Percentiles rank a stretch among this genome's conserved stretches.
These are phyloP conservation scores for Silene latifolia DNA, from an alignment of 148 eudicot genomes.

Conservation along the genomic window DNA sequence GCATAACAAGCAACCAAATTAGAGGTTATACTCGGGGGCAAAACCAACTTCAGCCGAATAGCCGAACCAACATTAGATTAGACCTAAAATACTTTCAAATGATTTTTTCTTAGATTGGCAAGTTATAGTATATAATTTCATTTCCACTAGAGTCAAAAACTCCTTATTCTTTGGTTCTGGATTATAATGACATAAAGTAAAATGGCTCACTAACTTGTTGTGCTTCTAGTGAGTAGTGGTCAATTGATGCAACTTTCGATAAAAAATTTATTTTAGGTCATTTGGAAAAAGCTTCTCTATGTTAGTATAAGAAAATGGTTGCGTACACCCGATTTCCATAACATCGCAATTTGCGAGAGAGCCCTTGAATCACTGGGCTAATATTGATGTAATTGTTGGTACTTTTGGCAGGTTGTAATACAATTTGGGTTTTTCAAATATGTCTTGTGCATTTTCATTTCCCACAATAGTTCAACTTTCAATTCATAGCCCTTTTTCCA, in stretches of 20 bases:
- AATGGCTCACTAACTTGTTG: too few relatives aligned
- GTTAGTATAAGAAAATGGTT: neutral
- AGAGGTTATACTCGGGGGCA: too few relatives aligned
- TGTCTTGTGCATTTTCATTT: neutral
- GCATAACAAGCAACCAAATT: too few relatives aligned
- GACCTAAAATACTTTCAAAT: neutral
- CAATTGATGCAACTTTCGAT: neutral
- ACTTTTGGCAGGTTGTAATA: neutral
- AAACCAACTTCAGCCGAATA: too few relatives aligned
- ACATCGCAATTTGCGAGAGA: neutral
- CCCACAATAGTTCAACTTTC: neutral
- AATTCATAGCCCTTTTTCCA: neutral
- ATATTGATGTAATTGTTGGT: too few relatives aligned
- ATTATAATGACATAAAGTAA: too few relatives aligned
- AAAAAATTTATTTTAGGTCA: neutral
- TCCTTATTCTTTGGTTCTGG: too few relatives aligned
- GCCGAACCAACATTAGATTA: too few relatives aligned
- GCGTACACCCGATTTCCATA: too few relatives aligned
- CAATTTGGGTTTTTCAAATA: neutral
- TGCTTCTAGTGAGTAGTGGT: too few relatives aligned
- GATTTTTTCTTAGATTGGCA: neutral
- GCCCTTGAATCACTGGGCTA: neutral
- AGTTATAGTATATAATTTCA: neutral
- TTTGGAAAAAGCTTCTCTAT: neutral
- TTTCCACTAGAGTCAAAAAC: too few relatives aligned